A percentile compares a stretch with the other conserved stretches of the same genome.
These are phyloP conservation scores for Hirsutella minnesotensis DNA, from an alignment of 2,329 filamentous ascomycete genomes.

Conservation along the genomic window DNA sequence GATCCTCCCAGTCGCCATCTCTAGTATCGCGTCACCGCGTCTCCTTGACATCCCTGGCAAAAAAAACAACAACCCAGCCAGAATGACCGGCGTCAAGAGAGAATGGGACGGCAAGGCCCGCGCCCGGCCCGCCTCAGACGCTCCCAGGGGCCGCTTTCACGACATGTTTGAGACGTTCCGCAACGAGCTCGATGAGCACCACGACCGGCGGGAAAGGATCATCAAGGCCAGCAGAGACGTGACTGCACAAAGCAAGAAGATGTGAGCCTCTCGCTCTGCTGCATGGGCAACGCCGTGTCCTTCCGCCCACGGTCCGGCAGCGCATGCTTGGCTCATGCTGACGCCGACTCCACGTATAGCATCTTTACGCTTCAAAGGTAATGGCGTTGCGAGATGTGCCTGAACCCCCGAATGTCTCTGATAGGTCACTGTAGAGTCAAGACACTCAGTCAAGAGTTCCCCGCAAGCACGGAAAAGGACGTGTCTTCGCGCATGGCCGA, in stretches of 20 bases:
- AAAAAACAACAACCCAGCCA: too few relatives aligned
- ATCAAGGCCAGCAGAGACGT: slow-evolving; percentile 89
- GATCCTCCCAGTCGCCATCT: too few relatives aligned
- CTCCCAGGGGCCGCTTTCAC: slow-evolving; percentile 36
- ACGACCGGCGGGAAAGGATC: slow-evolving; percentile 81
- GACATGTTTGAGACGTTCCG: slow-evolving; percentile 80
- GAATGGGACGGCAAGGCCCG: slow-evolving; percentile 37
- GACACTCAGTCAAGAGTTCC: slow-evolving; percentile 48
- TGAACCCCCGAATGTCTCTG: too few relatives aligned
- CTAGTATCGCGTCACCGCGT: too few relatives aligned
- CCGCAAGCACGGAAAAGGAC: slow-evolving; percentile 57
- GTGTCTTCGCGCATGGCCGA: slow-evolving; percentile 56
- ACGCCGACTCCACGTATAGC: slow-evolving; percentile 8
- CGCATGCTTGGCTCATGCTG: neutral
- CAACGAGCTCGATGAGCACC: slow-evolving; percentile 82
- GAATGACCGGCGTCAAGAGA: slow-evolving; percentile 33
- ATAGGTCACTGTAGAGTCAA: slow-evolving; percentile 60
- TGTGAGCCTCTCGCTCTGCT: slow-evolving; percentile 43
- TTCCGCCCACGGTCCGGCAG: neutral
- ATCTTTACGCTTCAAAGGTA: slow-evolving; percentile 29
- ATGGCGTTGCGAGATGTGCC: too few relatives aligned
- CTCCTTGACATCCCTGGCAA: too few relatives aligned
- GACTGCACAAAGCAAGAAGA: slow-evolving; percentile 91
- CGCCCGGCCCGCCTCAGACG: slow-evolving; percentile 24
- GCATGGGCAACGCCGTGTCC: neutral